Conservation (phyloP, 2,329 filamentous ascomycete species). For the Fusarium nisikadoi region DNA sequence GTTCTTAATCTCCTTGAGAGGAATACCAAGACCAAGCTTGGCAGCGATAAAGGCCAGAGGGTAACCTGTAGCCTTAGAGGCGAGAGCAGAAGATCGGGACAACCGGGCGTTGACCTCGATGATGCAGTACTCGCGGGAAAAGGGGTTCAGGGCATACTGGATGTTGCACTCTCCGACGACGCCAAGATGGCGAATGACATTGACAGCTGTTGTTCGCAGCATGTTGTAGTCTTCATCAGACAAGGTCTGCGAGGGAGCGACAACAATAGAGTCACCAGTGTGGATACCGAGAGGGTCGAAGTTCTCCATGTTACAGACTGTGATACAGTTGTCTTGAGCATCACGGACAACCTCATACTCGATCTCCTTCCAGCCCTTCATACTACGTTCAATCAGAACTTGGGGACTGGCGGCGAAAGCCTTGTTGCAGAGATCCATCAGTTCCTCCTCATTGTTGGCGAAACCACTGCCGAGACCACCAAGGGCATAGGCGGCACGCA, state of each 20-base stretch:
- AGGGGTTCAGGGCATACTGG: conserved; percentile 95
- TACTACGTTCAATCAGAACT: conserved; percentile 95
- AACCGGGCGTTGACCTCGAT: conserved; percentile 98
- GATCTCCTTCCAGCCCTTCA: conserved; percentile 99
- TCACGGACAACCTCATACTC: conserved; percentile 99
- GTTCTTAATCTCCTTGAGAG: conserved; percentile 95
- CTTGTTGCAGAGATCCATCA: conserved; percentile 90
- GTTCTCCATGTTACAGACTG: conserved; percentile 99
- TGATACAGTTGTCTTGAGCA: conserved; percentile 97
- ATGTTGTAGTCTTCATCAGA: conserved; percentile 99
- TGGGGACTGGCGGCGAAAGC: conserved; percentile 95
- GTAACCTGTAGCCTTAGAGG: conserved; percentile 97
- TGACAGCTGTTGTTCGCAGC: conserved; percentile 95
- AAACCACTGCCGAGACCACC: conserved; percentile 96
- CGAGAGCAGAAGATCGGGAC: conserved; percentile 92
- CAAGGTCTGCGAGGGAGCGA: conserved; percentile 95
- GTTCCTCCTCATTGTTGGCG: conserved; percentile 84
- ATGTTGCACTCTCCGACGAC: conserved; percentile 99
- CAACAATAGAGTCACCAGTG: conserved; percentile 97
- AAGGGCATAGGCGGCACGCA: conserved; percentile 94
- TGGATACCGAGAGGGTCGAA: conserved; percentile 98
- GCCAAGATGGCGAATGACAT: conserved; percentile 95
- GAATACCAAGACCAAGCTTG: conserved; percentile 94
- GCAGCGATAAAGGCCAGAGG: conserved; percentile 96
- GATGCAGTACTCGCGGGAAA: conserved; percentile 96